phyloP scores from a whole-genome alignment of 129 eudicot species.

The Centrapalus pauciflorus region DNA sequence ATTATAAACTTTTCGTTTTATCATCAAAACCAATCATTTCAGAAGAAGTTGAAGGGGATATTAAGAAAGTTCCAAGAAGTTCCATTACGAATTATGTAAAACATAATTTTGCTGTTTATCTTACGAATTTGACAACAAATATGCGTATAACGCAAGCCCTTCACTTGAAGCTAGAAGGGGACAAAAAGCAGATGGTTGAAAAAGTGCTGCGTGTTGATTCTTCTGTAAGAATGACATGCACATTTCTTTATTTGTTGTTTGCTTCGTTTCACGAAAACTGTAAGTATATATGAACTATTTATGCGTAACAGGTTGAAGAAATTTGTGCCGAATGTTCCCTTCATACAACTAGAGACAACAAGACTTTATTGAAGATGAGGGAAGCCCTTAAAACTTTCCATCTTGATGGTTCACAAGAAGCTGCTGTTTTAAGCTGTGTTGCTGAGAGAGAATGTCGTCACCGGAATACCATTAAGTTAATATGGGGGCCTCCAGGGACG shows the following conservation, averaged over 20 bases:
- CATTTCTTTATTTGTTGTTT: not conserved
- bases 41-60: not conserved
- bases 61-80: too few species aligned
- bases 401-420: constrained; percentile 46
- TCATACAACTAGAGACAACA: not conserved
- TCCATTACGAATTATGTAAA: not conserved
- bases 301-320: constrained; percentile 31
- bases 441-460: constrained; percentile 30
- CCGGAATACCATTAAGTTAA: constrained; percentile 34
- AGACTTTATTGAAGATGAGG: not conserved
- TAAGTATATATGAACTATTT: too few species aligned
- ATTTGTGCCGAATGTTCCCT: constrained; percentile 16
- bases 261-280: not conserved
- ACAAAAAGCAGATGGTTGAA: constrained; percentile 30
- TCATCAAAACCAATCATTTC: constrained; percentile 17
- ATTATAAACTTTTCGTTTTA: not conserved
- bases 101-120: constrained; percentile 37
- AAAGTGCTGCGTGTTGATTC: constrained; percentile 32
- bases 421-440: constrained; percentile 44
- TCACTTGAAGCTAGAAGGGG: constrained; percentile 25
- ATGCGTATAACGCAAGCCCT: constrained; percentile 61
- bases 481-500: constrained; percentile 88
- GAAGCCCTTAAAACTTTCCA: constrained; percentile 10
- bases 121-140: constrained; percentile 57
- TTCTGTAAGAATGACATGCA: constrained; percentile 31